Conservation (phyloP, 768 basidiomycete genomes). For the Auriscalpium vulgare region DNA sequence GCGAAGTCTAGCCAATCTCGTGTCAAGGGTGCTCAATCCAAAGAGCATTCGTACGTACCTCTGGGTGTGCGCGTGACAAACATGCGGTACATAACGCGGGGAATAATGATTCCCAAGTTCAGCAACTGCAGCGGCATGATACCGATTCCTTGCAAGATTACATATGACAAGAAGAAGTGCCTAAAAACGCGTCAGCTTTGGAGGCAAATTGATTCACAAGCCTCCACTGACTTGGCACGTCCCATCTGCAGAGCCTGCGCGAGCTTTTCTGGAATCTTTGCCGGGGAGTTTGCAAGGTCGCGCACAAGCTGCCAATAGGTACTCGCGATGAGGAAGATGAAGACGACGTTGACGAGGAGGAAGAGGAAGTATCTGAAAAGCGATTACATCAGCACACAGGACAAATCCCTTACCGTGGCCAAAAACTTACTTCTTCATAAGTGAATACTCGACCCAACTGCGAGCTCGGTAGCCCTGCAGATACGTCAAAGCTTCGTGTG, state of each 20-base stretch:
- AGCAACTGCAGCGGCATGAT: slow-evolving; percentile 95
- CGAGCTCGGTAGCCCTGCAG: slow-evolving; percentile 85
- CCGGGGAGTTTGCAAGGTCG: slow-evolving; percentile 89
- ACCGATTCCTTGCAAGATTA: slow-evolving; percentile 84
- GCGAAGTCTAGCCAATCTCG: slow-evolving; percentile 65
- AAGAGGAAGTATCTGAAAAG: slow-evolving; percentile 81
- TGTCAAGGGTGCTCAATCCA: background rate
- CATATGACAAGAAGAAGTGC: slow-evolving; percentile 81
- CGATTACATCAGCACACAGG: slow-evolving; percentile 4
- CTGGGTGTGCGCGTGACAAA: slow-evolving; percentile 86
- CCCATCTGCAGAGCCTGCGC: slow-evolving; percentile 77
- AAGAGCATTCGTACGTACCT: slow-evolving; percentile 38
- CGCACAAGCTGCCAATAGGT: slow-evolving; percentile 89
- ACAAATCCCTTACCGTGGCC: background rate
- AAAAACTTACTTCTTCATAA: slow-evolving; percentile 77
- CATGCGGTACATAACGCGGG: slow-evolving; percentile 62
- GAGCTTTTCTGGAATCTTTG: slow-evolving; percentile 89
- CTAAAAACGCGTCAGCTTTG: slow-evolving; percentile 24
- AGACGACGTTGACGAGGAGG: slow-evolving; percentile 85
- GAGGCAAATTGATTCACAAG: slow-evolving; percentile 7
- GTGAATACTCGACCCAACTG: slow-evolving; percentile 89
- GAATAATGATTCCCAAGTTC: slow-evolving; percentile 83
- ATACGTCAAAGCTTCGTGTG: slow-evolving; percentile 57
- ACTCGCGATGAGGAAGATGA: slow-evolving; percentile 87
- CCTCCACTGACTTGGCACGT: slow-evolving; percentile 46